Base-by-base conservation (phyloP, 2,329 filamentous ascomycete species). In the Aphanocladium album region DNA sequence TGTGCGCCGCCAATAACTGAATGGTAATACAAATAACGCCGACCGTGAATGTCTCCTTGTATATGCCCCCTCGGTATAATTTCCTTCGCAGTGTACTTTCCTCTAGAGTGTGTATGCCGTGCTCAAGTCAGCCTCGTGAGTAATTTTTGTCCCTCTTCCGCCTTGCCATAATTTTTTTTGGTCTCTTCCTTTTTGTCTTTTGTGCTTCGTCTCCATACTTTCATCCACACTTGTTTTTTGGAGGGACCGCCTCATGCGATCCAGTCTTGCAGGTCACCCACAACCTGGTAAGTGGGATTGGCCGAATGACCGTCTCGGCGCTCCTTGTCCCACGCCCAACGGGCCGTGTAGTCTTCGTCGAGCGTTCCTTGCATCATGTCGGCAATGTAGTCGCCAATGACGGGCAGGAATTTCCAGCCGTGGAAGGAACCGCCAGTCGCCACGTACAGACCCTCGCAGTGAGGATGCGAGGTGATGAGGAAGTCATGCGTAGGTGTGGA, bases 391-490 rank as follows among this genome's bases (percentile, higher is more conserved):
- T 82, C 80, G 3, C 85, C 85, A 64, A 86, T 81, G 25, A 81
- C 81, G 1, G 85, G 85, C 27, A 88, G 73, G 67, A 88, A 87
- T 69, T 88, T 88, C 79, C 82, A 87, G 33, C 81, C 80, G 67
- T 88, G 85, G 64, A 87, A 86, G 14, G 83, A 87, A 1, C 86
- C 85, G 14, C 83, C 85, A 0, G 81, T 82, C 0, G 85, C 85
- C 25, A 89, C 69, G 69, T 81, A 87, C 16, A 89, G 70, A 62
- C 83, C 83, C 43, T 68, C 66, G 62, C 63, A 84, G 65, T 77
- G 71, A 6, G 76, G 70, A 62, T 83, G 76, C 2, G 83, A 79
- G 8, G 79, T 79, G 65, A 88, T 81, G 57, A 88, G 74, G 66
- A 85, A 85, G 67, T 88, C 84, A 69, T 88, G 83, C 9, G 80